Evolutionary conservation across 192 early-diverging fungal species (phyloP).

Genomic region (Linnemannia zychae): DNA sequence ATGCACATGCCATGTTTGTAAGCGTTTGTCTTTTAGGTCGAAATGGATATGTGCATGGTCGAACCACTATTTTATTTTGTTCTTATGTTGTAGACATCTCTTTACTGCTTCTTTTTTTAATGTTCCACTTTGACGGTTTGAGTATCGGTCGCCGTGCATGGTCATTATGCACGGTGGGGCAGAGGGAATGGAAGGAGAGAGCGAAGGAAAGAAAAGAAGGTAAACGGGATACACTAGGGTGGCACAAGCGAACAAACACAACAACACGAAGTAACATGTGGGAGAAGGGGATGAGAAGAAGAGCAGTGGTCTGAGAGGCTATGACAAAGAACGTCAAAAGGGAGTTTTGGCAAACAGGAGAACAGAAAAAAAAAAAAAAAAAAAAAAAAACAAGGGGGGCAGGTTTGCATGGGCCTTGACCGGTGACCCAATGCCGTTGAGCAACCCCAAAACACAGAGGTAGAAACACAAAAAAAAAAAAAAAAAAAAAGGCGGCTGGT

Average conservation of each 20-base stretch:
- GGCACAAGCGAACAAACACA: slow-evolving; percentile 16
- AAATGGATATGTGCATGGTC: slow-evolving; percentile 6
- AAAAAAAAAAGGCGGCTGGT: slow-evolving; percentile 3
- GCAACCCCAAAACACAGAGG: too few species aligned
- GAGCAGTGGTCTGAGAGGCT: not conserved
- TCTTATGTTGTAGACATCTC: not conserved
- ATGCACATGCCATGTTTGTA: slow-evolving; percentile 23
- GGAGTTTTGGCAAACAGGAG: slow-evolving; percentile 6
- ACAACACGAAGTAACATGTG: not conserved
- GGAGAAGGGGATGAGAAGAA: not conserved
- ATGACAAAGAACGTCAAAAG: not conserved
- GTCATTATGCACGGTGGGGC: slow-evolving; percentile 11
- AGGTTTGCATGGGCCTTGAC: too few species aligned
- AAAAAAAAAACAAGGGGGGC: too few species aligned
- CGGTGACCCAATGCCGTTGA: too few species aligned
- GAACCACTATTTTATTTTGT: not conserved
- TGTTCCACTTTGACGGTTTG: slow-evolving; percentile 15
- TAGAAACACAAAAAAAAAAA: too few species aligned
- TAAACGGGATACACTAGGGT: not conserved
- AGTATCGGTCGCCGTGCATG: slow-evolving; percentile 23
- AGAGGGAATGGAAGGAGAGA: not conserved
- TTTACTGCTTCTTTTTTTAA: slow-evolving; percentile 18
- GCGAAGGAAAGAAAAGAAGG: not conserved
- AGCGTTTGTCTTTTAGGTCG: slow-evolving; percentile 5
- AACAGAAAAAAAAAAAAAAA: too few species aligned